Evolutionary conservation across 257 asterid genomes (phyloP), one percentile per base, ranked within the genome.

Genomic region (Ajuga chamaepitys): DNA sequence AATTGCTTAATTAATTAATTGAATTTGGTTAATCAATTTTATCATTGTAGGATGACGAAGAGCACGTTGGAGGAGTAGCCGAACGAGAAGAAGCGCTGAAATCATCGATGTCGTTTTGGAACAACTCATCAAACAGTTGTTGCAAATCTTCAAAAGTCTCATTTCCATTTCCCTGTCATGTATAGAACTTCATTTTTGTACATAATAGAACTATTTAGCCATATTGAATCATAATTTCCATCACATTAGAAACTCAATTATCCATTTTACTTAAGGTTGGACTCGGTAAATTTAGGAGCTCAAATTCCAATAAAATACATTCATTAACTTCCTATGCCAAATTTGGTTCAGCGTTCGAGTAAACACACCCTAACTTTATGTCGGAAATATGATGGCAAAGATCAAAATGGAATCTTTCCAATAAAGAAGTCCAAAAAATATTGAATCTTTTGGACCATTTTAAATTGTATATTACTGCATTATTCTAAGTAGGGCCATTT

Each of bases 131-230:
- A 17, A 88, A 91, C 34, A 88, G 69, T 47, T 82, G 86, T 73
- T 88, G 95, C 72, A 91, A 71, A 25, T 86, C 85, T 77, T 85
- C 87, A 1, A 88, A 83, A 13, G 83, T 85, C 70, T 84, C 89
- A 38, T 74, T 80, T 42, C 79, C 72, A 0, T 70, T 81, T 63
- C 65, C 89, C 98, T 91, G 89, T 59, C 77, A 77, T 63, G 18
- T 60, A 76, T 11, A 65, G 0, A 63, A 78, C 79, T 55, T 53
- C 68, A 75, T 65, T n/a, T n/a, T 64, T 72, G 51, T 81, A 75
- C 62, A 77, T 45, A 66, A 64, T 46, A 48, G 18, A 62, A 46
- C 68, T 41, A 59, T 73, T 78, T 67, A 71, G 67, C 58, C 62
- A n/a, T 20, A 37, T 16, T 24, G 8, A 45, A n/a, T 45, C 35